Base-by-base conservation (phyloP, 164 flowering plant genomes). In the Nelumbo lutea region DNA sequence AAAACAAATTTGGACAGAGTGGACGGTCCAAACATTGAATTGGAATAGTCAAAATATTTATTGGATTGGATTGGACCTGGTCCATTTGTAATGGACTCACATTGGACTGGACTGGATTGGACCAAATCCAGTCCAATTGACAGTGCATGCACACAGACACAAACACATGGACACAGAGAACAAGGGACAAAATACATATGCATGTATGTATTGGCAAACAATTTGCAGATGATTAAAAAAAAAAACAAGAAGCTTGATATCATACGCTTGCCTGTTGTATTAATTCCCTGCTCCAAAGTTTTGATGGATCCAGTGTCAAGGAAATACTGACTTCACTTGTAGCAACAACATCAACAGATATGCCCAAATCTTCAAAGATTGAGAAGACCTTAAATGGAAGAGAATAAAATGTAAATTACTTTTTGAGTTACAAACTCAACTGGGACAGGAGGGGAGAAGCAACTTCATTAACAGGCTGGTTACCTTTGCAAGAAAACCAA, bases 321-420 rank as follows among this genome's bases (percentile, higher is more conserved):
- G 98, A 94, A 55, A 95, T 83, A 82, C 98, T 95, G 69, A 92
- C 97, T 87, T 95, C 98, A 81, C 98, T 95, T 11, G 97, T 95
- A 42, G 98, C 98, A 7, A 95, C 97, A 65, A 90, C 96, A 82
- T 95, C 98, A 42, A 95, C 98, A 13, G 98, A 92, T 79, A 95
- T 90, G 58, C 96, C 98, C 76, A 95, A 73, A 73, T 95, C 97
- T 77, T 91, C 97, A 74, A 95, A 95, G 60, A 75, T 95, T 5
- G 97, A 82, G 70, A 95, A 95, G 9, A 95, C 98, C 98, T 95
- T 68, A 64, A 73, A 0, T n/a, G 14, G 59, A 27, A 48, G 48
- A 10, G 15, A 27, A 27, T 15, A 41, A 65, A 41, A 65, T 27
- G 52, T 15, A 65, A 48, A 55, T 59, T 52, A 59, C 67, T 56